A percentile compares a stretch with the other conserved stretches of the same genome.
These are phyloP conservation scores for Russula virescens DNA, from an alignment of 768 basidiomycete genomes.

Conservation along the genomic window DNA sequence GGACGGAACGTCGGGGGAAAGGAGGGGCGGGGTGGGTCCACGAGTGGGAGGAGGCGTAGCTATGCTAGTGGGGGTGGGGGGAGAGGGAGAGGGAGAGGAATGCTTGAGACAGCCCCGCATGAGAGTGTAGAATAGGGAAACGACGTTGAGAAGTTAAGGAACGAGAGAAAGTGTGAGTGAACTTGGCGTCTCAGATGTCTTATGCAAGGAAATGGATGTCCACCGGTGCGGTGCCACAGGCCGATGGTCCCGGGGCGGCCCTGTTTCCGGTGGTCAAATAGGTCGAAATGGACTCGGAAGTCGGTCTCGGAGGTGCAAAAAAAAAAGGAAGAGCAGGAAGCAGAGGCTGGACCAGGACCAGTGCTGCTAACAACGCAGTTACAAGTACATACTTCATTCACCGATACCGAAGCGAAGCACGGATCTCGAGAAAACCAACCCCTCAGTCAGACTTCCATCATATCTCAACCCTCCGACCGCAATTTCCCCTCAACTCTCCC, in stretches of 20 bases:
- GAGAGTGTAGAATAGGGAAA: not conserved
- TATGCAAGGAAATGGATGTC: not conserved
- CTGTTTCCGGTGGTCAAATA: no score
- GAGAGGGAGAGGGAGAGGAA: not conserved
- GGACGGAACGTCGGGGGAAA: conserved; percentile 13
- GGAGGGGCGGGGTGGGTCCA: conserved; percentile 15
- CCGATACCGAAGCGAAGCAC: no score
- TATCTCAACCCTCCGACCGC: not conserved
- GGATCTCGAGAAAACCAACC: no score
- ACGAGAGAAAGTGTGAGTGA: not conserved
- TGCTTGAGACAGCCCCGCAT: conserved; percentile 25
- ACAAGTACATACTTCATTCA: no score
- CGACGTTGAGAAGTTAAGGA: not conserved
- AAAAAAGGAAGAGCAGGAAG: no score
- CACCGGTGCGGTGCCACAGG: not conserved
- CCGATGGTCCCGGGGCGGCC: no score
- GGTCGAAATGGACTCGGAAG: no score
- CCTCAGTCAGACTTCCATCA: no score
- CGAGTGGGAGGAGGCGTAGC: conserved; percentile 21
- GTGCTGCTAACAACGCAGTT: no score
- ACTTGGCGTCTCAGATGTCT: no score
- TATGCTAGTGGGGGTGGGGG: conserved; percentile 8
- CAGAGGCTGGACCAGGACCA: no score
- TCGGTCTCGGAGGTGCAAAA: no score
- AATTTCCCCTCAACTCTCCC: conserved; percentile 2